Conservation (phyloP, 768 basidiomycete species). For the Sistotremastrum niveocremeum region DNA sequence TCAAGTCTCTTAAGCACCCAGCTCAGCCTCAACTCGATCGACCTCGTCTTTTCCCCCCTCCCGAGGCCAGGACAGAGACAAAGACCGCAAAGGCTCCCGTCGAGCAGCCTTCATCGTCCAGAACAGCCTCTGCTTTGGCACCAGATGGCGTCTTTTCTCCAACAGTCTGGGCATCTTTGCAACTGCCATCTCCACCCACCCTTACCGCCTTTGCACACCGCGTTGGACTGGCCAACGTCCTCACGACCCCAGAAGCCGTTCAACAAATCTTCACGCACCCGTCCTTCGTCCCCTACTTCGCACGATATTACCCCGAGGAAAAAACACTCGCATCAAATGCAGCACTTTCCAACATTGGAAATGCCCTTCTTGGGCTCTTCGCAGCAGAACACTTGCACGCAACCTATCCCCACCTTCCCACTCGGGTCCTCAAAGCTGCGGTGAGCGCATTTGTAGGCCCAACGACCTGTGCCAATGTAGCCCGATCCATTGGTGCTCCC, state of each 20-base stretch:
- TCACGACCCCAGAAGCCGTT: slow-evolving; percentile 38
- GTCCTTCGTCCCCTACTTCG: slow-evolving; percentile 45
- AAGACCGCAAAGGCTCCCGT: too few relatives aligned
- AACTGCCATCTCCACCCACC: slow-evolving; percentile 58
- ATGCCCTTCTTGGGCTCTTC: slow-evolving; percentile 82
- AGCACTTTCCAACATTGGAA: slow-evolving; percentile 64
- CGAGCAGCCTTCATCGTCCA: too few relatives aligned
- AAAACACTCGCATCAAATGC: slow-evolving; percentile 54
- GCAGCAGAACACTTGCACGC: slow-evolving; percentile 72
- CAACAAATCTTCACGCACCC: slow-evolving; percentile 72
- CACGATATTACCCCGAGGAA: slow-evolving; percentile 42
- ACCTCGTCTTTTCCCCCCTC: not conserved
- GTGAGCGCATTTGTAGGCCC: slow-evolving; percentile 89
- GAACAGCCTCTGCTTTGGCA: too few relatives aligned
- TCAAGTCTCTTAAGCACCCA: not conserved
- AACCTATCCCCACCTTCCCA: slow-evolving; percentile 82
- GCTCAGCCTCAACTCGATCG: slow-evolving; percentile 4
- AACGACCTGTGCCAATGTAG: slow-evolving; percentile 68
- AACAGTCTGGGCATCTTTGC: slow-evolving; percentile 54
- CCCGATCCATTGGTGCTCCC: slow-evolving; percentile 70
- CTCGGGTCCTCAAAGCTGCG: slow-evolving; percentile 80
- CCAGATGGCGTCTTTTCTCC: slow-evolving; percentile 33
- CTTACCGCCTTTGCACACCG: slow-evolving; percentile 66
- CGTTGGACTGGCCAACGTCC: slow-evolving; percentile 51
- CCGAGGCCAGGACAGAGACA: too few relatives aligned